phyloP scores from a whole-genome alignment of 108 stramenopile genomes.

The Hondaea fermentalgiana region DNA sequence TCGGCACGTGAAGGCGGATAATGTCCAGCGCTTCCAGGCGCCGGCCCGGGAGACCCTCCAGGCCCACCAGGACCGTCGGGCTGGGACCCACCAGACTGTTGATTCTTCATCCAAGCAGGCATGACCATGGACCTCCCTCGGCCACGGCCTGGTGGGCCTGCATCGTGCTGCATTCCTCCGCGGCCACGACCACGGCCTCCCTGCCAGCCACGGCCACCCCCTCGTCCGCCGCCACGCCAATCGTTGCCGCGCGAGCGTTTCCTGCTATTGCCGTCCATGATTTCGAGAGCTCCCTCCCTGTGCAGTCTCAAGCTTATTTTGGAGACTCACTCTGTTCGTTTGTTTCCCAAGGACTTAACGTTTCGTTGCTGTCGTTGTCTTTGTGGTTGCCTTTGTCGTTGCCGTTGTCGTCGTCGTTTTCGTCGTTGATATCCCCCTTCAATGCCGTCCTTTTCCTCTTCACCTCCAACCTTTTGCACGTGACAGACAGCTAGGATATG shows the following conservation, averaged over 20 bases:
- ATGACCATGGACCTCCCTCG: constrained; percentile 4
- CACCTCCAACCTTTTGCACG: too few relatives aligned
- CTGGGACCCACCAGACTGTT: neutral
- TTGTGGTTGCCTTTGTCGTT: too few relatives aligned
- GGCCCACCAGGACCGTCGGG: neutral
- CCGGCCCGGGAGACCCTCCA: neutral
- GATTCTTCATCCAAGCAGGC: neutral
- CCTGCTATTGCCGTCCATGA: neutral
- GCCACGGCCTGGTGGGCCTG: neutral
- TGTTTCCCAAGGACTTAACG: too few relatives aligned
- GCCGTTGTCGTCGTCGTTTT: too few relatives aligned
- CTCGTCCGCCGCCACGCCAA: neutral
- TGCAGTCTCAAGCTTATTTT: too few relatives aligned
- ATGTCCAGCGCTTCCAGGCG: neutral
- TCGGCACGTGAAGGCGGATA: neutral
- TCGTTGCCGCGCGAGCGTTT: neutral
- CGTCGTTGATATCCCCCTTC: too few relatives aligned
- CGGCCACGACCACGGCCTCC: neutral
- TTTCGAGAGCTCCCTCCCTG: neutral
- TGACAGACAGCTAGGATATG: too few relatives aligned
- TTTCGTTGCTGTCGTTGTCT: too few relatives aligned
- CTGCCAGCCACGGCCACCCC: neutral
- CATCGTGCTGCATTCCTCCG: neutral
- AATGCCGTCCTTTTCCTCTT: too few relatives aligned
- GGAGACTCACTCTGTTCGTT: too few relatives aligned